These are phyloP conservation scores for Cladosporium sp. DNA, from an alignment of 2,329 filamentous ascomycete genomes.

Conservation along the genomic window DNA sequence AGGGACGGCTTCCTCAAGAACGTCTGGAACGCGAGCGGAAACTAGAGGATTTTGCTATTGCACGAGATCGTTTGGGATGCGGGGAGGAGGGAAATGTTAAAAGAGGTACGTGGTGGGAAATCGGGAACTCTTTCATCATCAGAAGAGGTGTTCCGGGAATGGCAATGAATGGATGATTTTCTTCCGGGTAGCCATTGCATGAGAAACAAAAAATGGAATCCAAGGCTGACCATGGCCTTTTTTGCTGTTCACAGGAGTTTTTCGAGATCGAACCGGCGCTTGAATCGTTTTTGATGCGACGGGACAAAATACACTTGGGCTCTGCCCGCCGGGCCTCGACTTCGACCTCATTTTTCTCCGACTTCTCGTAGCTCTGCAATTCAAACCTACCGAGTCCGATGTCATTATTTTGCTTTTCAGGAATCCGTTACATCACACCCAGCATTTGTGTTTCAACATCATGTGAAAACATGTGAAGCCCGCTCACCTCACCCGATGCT, in stretches of 20 bases:
- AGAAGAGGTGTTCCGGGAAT: neutral
- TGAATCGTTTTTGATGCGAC: constrained; percentile 6
- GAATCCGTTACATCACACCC: too few species aligned
- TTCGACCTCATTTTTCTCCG: constrained; percentile 7
- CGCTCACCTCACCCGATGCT: too few species aligned
- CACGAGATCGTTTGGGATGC: neutral
- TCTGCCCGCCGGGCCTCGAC: constrained; percentile 8
- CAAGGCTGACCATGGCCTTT: constrained; percentile 8
- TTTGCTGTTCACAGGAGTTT: constrained; percentile 6
- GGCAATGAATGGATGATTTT: neutral
- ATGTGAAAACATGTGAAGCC: too few species aligned
- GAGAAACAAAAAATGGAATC: neutral
- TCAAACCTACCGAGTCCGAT: constrained; percentile 12
- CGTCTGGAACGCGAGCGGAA: constrained; percentile 77
- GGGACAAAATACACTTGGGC: constrained; percentile 4
- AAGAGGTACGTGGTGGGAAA: constrained; percentile 13
- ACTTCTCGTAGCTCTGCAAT: constrained; percentile 14
- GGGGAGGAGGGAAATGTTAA: neutral
- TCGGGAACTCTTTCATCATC: neutral
- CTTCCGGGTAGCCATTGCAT: neutral
- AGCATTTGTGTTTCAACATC: too few species aligned
- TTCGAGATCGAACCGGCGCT: constrained; percentile 8
- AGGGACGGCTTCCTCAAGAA: constrained; percentile 94
- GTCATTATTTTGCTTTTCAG: too few species aligned
- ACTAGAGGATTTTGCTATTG: constrained; percentile 23